A percentile compares a stretch with the other conserved stretches of the same genome.
Evolutionary conservation across 148 eudicot species (phyloP).

Genomic region (Nepenthes gracilis): DNA sequence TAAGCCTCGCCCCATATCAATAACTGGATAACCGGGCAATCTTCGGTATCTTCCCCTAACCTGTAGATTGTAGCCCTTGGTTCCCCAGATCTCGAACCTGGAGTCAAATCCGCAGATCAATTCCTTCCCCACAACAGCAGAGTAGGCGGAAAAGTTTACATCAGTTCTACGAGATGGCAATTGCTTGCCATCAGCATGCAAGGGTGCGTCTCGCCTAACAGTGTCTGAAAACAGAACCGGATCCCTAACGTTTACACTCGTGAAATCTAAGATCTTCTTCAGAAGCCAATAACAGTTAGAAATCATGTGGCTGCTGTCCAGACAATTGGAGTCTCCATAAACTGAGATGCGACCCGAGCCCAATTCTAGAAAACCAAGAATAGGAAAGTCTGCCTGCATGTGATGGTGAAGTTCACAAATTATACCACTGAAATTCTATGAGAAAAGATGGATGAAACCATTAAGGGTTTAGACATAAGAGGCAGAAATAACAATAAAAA

Average conservation of each 20-base stretch:
- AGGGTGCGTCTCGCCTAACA: constrained; percentile 37
- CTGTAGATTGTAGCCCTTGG: constrained; percentile 76
- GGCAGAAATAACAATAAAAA: no score
- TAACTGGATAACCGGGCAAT: constrained; percentile 59
- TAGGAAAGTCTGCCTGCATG: constrained; percentile 63
- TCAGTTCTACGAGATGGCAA: constrained; percentile 91
- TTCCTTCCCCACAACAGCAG: constrained; percentile 73
- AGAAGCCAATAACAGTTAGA: constrained; percentile 93
- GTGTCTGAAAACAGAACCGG: constrained; percentile 70
- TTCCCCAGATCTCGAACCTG: constrained; percentile 79
- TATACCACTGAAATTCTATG: not conserved
- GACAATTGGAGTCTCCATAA: constrained; percentile 92
- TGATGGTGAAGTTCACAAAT: not conserved
- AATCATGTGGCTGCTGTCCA: constrained; percentile 99
- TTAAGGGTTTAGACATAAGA: no score
- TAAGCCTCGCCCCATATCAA: constrained; percentile 34
- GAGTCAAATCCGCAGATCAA: constrained; percentile 78
- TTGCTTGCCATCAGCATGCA: constrained; percentile 47
- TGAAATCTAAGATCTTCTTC: constrained; percentile 70
- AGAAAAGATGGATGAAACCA: no score
- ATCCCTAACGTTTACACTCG: constrained; percentile 56
- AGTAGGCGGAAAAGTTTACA: constrained; percentile 78
- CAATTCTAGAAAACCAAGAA: constrained; percentile 58
- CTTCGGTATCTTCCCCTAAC: constrained; percentile 58
- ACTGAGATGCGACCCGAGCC: constrained; percentile 80